Base-by-base conservation (phyloP, 345 rosid species). In the Syzygium aromaticum region DNA sequence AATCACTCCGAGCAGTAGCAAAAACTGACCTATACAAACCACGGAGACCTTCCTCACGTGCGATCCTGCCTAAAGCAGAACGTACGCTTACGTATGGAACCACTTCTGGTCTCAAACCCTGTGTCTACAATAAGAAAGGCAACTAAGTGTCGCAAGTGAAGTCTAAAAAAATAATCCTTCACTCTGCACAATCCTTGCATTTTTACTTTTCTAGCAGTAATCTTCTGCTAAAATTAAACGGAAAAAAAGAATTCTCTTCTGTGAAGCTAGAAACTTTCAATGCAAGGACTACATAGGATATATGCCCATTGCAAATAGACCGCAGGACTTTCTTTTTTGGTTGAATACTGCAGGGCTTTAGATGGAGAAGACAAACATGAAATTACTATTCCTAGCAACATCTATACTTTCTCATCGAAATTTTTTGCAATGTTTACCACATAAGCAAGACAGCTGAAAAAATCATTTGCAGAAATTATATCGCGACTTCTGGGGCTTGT, bases 21-120 rank as follows among this genome's bases (percentile, higher is more conserved):
- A 86, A 51, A 40, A 92, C 94, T 54, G 56, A 98, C 98, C 99
- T 94, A 88, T 98, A 98, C 84, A 94, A 87, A 86, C 99, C 98
- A 56, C 95, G 92, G 3, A 98, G 25, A 85, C 98, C 99, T 94
- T 98, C 99, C 91, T 98, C 99, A 51, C 85, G 90, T 13, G 92
- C 85, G 87, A 96, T 96, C 91, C 98, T 96, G 85, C 89, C 93
- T 85, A 98, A 91, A 87, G 98, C 98, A 85, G 99, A 95, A 89
- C 90, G 54, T 61, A 95, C 89, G 40, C 96, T 92, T 87, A 92
- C 93, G 90, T 98, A 98, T 40, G 99, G 99, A 89, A 95, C 94
- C 88, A 98, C 89, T 53, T 67, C 92, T 27, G 89, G 86, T 87
- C 92, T 89, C 92, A 91, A 90, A 84, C 92, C 92, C 86, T 91